Evolutionary conservation across 352 stramenopile genomes (phyloP), one percentile per base, ranked within the genome.

Genomic region (Aphanomyces euteiches): DNA sequence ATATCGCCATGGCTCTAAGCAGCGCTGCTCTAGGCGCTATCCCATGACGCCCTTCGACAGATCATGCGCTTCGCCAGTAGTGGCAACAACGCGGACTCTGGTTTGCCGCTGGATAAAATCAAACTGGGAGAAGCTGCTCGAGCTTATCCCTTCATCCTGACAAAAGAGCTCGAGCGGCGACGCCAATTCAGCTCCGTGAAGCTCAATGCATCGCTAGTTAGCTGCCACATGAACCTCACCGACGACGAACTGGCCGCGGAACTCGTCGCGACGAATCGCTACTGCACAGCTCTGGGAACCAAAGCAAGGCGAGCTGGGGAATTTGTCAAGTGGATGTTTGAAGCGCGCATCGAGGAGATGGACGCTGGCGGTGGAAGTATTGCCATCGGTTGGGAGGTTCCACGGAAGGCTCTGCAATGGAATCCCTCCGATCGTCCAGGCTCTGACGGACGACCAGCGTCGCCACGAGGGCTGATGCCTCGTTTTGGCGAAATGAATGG

Each of bases 321-420:
- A 65, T 90, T 82, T 19, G 83, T 83, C 4, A 82, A 83, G 56
- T 93, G 85, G 85, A 90, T 93, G 82, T 93, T 88, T 40, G 83
- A 93, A 69, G 75, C 48, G 19, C 78, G 56, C 13, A 61, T 87
- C 45, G 82, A 87, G n/a, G 65, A 78, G 43, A 83, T 89, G 67
- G 79, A 73, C 3, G 78, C 80, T 10, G 81, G 87, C 13, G 83
- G 85, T n/a, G 83, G 88, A 64, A 93, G 81, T 63, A 67, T 93
- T 10, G 66, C 90, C n/a, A 60, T 93, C 3, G 85, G 83, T n/a
- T 93, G 85, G 85, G 85, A 93, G 67, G 78, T 90, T 28, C 81
- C 83, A 8, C 77, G 82, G 7, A 48, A 38, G 15, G 41, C 56
- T n/a, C 34, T 73, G 56, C 56, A 73, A 34, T 73, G 67, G 67